A percentile compares a stretch with the other conserved stretches of the same genome.
These are phyloP conservation scores for Fonsecaea pedrosoi DNA, from an alignment of 2,329 filamentous ascomycete species.

Conservation along the genomic window DNA sequence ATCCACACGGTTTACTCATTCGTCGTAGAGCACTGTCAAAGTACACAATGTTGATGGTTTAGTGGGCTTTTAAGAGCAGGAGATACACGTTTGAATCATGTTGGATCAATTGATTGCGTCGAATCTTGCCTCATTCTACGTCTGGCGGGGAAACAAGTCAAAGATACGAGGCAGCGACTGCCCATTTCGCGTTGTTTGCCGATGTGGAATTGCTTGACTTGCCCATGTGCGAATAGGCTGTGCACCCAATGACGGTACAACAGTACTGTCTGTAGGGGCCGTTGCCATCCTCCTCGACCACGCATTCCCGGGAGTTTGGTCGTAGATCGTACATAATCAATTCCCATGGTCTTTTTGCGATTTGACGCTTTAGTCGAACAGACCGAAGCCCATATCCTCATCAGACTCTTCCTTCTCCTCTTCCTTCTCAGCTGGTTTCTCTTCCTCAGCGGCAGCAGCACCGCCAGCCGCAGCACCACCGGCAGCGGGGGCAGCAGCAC, in stretches of 20 bases:
- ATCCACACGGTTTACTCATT: neutral
- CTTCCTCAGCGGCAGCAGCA: conserved; percentile 85
- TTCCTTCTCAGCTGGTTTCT: conserved; percentile 92
- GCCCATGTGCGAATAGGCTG: conserved; percentile 14
- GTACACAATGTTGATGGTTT: neutral
- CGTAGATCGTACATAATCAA: neutral
- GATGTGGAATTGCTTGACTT: neutral
- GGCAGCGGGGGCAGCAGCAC: conserved; percentile 64
- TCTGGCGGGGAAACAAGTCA: neutral
- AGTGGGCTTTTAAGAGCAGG: neutral
- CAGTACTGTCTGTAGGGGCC: neutral
- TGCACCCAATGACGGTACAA: neutral
- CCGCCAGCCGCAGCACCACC: conserved; percentile 71
- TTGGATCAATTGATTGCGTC: neutral
- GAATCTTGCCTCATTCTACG: neutral
- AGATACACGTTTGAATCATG: neutral
- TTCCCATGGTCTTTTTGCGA: neutral
- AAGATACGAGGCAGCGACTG: neutral
- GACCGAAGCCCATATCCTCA: conserved; percentile 77
- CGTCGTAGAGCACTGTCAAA: neutral
- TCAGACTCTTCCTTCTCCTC: conserved; percentile 80
- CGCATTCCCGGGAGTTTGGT: neutral
- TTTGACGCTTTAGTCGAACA: conserved; percentile 64
- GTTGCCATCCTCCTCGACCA: neutral
- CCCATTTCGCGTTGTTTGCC: neutral